These are phyloP conservation scores for Hysterium pulicare DNA, from an alignment of 2,329 filamentous ascomycete genomes.

Conservation along the genomic window DNA sequence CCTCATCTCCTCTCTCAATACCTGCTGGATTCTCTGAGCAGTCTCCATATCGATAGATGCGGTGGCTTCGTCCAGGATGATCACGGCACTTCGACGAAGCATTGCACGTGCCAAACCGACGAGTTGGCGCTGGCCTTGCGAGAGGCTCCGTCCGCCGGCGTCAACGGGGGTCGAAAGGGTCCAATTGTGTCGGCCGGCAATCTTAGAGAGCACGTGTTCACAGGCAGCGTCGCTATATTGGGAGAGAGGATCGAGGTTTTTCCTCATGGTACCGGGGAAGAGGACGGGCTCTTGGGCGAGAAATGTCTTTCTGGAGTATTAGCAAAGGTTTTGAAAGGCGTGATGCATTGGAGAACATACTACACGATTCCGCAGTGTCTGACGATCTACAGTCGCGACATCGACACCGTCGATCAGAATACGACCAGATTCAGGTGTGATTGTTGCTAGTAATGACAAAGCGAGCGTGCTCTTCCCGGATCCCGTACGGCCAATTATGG, in stretches of 20 bases:
- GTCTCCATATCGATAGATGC: constrained; percentile 63
- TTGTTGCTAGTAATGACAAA: constrained; percentile 54
- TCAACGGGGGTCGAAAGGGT: constrained; percentile 55
- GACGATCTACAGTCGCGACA: constrained; percentile 56
- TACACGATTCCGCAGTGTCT: constrained; percentile 58
- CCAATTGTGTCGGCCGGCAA: constrained; percentile 56
- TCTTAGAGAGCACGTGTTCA: constrained; percentile 50
- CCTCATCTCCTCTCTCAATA: constrained; percentile 55
- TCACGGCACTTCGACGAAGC: constrained; percentile 56
- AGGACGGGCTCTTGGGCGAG: constrained; percentile 65
- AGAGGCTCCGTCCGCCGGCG: constrained; percentile 59
- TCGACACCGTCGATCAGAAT: constrained; percentile 62
- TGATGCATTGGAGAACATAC: background rate
- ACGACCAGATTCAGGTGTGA: constrained; percentile 52
- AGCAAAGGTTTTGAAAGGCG: background rate
- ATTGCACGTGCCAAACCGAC: constrained; percentile 63
- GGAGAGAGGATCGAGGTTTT: constrained; percentile 60
- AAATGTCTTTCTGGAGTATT: constrained; percentile 46
- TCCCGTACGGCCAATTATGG: constrained; percentile 71
- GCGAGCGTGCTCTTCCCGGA: constrained; percentile 80
- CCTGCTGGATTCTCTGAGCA: constrained; percentile 53
- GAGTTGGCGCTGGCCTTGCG: constrained; percentile 63
- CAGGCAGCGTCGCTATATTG: constrained; percentile 57
- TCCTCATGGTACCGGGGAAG: constrained; percentile 59
- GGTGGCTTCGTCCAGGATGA: constrained; percentile 66